Percentiles rank a stretch among this genome's conserved stretches.
phyloP scores from a whole-genome alignment of 2,329 filamentous ascomycete genomes.

The Parastagonospora avenae region DNA sequence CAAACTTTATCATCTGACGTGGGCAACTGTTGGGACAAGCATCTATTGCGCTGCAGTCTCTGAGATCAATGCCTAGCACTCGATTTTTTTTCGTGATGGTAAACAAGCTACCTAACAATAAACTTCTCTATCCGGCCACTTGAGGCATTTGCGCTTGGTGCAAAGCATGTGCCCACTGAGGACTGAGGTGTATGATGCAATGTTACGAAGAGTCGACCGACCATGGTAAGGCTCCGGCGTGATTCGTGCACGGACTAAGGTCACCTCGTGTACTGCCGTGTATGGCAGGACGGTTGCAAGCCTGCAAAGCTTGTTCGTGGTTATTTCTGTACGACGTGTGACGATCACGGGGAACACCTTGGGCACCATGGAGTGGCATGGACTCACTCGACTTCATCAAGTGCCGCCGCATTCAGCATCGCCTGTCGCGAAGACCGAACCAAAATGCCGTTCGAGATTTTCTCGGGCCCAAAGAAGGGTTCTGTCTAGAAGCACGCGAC shows the following conservation, averaged over 20 bases:
- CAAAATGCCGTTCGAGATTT: not conserved
- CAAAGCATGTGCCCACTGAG: not conserved
- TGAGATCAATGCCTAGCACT: not conserved
- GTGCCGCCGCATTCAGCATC: slow-evolving; percentile 11
- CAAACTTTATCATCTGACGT: not conserved
- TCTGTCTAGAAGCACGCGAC: not conserved
- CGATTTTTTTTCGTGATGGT: not conserved
- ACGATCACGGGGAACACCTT: slow-evolving; percentile 8
- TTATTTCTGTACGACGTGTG: slow-evolving; percentile 4
- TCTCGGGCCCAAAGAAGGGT: slow-evolving; percentile 2
- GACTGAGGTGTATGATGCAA: slow-evolving; percentile 14
- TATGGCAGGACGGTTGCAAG: not conserved
- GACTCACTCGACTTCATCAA: slow-evolving; percentile 2
- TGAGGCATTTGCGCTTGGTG: not conserved
- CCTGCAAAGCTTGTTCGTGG: slow-evolving; percentile 4
- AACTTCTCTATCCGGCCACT: not conserved
- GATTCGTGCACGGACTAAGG: not conserved
- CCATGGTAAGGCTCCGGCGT: not conserved
- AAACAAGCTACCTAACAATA: not conserved
- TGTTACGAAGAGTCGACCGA: not conserved
- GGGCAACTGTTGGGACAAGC: not conserved
- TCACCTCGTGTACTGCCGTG: not conserved
- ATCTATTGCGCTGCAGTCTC: not conserved
- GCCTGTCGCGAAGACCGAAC: not conserved
- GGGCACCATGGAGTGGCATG: not conserved